Evolutionary conservation across 2,329 filamentous ascomycete genomes (phyloP).

Genomic region (Fusarium agapanthi): DNA sequence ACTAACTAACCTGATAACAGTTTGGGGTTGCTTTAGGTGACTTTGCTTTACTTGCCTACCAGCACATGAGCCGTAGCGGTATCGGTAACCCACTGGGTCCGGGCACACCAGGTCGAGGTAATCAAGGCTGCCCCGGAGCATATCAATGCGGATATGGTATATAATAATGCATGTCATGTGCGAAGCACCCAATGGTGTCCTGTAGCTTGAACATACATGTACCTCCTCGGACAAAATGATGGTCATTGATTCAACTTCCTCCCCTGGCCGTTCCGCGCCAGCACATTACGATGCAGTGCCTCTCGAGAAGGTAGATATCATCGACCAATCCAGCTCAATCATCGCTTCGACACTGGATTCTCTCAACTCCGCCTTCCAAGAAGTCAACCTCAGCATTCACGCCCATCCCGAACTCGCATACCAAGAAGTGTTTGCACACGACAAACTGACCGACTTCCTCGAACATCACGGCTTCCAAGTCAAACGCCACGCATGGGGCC

Average conservation of each 20-base stretch:
- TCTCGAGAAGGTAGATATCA: not conserved
- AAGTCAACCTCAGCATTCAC: not conserved
- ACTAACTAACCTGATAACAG: not conserved
- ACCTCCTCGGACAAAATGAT: not conserved
- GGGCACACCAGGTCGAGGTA: fast-evolving
- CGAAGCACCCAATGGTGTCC: fast-evolving
- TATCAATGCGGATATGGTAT: not conserved
- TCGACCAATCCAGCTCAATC: not conserved
- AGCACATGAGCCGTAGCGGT: not conserved
- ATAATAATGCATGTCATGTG: not conserved
- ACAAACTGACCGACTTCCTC: not conserved
- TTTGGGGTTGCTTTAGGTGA: not conserved
- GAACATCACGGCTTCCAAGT: not conserved
- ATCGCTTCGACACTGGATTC: not conserved
- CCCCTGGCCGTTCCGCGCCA: not conserved
- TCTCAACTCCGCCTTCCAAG: not conserved
- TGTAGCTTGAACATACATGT: not conserved
- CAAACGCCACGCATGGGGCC: not conserved
- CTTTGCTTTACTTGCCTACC: too few relatives aligned
- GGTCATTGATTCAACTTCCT: not conserved
- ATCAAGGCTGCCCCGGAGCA: not conserved
- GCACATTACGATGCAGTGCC: too few relatives aligned
- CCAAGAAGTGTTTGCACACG: not conserved
- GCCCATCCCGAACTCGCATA: not conserved
- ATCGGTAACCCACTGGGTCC: fast-evolving